Percentiles rank a stretch among this genome's conserved stretches.
These are phyloP conservation scores for Boletus insuetus DNA, from an alignment of 768 basidiomycete genomes.

Conservation along the genomic window DNA sequence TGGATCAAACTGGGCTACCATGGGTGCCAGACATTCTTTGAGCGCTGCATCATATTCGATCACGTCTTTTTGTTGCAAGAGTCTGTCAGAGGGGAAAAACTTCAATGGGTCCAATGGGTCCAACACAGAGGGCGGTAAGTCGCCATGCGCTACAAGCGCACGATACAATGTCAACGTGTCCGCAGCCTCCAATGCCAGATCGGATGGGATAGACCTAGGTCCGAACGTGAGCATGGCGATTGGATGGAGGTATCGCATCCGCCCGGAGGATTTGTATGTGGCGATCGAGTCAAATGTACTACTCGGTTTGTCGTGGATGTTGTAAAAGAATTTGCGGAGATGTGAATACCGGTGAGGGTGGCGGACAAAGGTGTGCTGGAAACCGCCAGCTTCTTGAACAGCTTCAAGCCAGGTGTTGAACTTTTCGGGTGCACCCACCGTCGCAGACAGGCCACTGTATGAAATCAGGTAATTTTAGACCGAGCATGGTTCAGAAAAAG, in stretches of 20 bases:
- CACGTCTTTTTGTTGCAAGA: constrained; percentile 59
- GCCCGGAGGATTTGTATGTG: constrained; percentile 36
- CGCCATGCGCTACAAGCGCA: constrained; percentile 34
- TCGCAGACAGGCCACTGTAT: constrained; percentile 65
- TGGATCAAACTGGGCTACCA: constrained; percentile 39
- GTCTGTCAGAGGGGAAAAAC: constrained; percentile 41
- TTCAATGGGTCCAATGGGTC: constrained; percentile 38
- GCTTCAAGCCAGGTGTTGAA: constrained; percentile 66
- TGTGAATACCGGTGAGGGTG: constrained; percentile 73
- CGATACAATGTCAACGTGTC: constrained; percentile 55
- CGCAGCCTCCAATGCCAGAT: constrained; percentile 59
- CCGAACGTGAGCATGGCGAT: constrained; percentile 58
- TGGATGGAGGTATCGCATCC: constrained; percentile 60
- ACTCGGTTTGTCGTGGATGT: constrained; percentile 24
- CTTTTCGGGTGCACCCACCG: constrained; percentile 59
- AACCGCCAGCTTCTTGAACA: constrained; percentile 58
- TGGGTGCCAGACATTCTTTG: constrained; percentile 40
- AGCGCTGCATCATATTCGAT: constrained; percentile 55
- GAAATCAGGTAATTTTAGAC: background rate
- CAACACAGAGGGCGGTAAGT: constrained; percentile 21
- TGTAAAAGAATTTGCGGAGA: constrained; percentile 64
- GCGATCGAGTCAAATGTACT: constrained; percentile 36
- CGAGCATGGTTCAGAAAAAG: background rate
- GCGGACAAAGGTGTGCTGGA: constrained; percentile 56
- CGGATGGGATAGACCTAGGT: constrained; percentile 48